Evolutionary conservation across 2,329 filamentous ascomycete genomes (phyloP).

Genomic region (Hypoxylon sp.): DNA sequence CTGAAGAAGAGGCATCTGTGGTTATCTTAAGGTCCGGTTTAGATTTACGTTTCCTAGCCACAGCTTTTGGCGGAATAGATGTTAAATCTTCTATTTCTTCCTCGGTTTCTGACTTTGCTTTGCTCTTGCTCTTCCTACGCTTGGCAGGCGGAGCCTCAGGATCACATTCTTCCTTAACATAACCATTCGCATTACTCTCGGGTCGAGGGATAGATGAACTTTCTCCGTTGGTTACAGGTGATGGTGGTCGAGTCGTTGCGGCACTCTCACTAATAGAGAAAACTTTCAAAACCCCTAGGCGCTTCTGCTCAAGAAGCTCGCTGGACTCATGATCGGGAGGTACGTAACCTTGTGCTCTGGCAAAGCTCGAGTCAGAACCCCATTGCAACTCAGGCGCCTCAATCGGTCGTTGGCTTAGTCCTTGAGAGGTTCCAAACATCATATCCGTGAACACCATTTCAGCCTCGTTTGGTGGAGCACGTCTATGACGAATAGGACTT

Average conservation of each 20-base stretch:
- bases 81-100: slow-evolving; percentile 60
- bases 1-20: slow-evolving; percentile 56
- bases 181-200: slow-evolving; percentile 48
- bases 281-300: slow-evolving; percentile 70
- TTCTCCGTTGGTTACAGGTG: slow-evolving; percentile 61
- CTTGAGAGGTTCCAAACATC: slow-evolving; percentile 56
- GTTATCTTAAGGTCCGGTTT: slow-evolving; percentile 59
- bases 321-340: slow-evolving; percentile 70
- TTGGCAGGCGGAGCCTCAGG: slow-evolving; percentile 64
- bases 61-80: slow-evolving; percentile 52
- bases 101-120: slow-evolving; percentile 62
- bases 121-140: slow-evolving; percentile 71
- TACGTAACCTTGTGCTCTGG: slow-evolving; percentile 69
- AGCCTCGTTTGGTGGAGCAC: slow-evolving; percentile 43
- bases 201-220: slow-evolving; percentile 43
- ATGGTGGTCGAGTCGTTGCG: slow-evolving; percentile 72
- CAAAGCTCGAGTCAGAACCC: slow-evolving; percentile 79
- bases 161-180: slow-evolving; percentile 57
- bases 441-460: slow-evolving; percentile 59
- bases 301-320: slow-evolving; percentile 69
- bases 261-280: slow-evolving; percentile 71
- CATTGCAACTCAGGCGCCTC: slow-evolving; percentile 68
- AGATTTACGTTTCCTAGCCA: slow-evolving; percentile 64
- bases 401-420: slow-evolving; percentile 52
- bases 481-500: slow-evolving; percentile 48